Percentiles rank a stretch among this genome's conserved stretches.
Conservation (phyloP, 2,329 filamentous ascomycete species). For the Colletotrichum melonis region DNA sequence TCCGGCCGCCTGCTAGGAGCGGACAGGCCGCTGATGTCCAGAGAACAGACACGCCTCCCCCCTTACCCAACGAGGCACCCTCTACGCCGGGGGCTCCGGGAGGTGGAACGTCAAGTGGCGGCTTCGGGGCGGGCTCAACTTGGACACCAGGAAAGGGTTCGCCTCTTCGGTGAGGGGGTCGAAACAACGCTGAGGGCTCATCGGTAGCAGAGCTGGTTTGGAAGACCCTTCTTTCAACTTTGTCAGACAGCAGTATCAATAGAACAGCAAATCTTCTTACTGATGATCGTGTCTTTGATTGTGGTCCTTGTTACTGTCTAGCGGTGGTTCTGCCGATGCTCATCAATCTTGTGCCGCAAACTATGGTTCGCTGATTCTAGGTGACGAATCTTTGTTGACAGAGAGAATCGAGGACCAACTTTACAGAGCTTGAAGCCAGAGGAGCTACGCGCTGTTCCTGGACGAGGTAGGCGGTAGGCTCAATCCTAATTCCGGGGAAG, state of each 20-base stretch:
- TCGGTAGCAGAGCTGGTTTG: background rate
- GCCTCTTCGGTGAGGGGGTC: slow-evolving; percentile 14
- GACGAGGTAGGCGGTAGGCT: background rate
- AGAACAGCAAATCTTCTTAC: background rate
- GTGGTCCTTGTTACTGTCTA: background rate
- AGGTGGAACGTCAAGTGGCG: slow-evolving; percentile 47
- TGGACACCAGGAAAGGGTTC: slow-evolving; percentile 59
- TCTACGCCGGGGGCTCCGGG: slow-evolving; percentile 54
- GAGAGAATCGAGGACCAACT: too few relatives aligned
- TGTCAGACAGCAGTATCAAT: background rate
- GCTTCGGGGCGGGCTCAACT: slow-evolving; percentile 51
- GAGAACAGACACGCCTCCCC: slow-evolving; percentile 66
- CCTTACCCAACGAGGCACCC: slow-evolving; percentile 52
- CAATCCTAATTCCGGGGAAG: background rate
- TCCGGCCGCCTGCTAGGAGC: slow-evolving; percentile 62
- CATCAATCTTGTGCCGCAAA: background rate
- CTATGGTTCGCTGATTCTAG: background rate
- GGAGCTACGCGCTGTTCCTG: background rate
- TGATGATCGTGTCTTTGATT: background rate
- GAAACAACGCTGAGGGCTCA: background rate
- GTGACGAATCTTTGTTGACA: background rate
- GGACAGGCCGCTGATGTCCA: slow-evolving; percentile 50
- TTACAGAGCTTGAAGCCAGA: background rate
- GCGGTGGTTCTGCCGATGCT: background rate
- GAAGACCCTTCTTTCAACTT: background rate